phyloP scores from a whole-genome alignment of 108 stramenopile genomes.

The Nannochloropsis salina region DNA sequence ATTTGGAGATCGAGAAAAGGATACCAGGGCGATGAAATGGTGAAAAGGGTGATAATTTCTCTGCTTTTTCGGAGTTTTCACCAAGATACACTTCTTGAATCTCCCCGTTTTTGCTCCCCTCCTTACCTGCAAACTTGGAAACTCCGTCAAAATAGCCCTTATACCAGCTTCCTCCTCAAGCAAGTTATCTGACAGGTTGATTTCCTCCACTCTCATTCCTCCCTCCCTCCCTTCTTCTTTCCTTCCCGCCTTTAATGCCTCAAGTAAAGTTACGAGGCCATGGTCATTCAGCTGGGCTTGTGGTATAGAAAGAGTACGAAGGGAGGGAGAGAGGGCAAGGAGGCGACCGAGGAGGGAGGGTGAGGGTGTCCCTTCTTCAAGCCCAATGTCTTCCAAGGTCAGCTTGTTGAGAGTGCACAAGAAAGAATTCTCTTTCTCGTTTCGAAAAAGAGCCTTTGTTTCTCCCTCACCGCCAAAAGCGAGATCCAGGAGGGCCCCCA shows the following conservation, averaged over 20 bases:
- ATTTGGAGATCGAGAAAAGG: too few relatives aligned
- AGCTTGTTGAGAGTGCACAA: neutral
- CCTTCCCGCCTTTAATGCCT: neutral
- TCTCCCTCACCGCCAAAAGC: neutral
- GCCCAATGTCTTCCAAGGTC: neutral
- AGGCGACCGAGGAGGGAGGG: conserved; percentile 5
- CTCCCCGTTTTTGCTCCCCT: neutral
- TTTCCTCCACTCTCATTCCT: neutral
- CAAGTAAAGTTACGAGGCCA: neutral
- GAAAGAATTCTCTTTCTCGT: neutral
- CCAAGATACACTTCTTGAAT: neutral
- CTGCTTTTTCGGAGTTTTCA: neutral
- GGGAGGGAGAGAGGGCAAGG: conserved; percentile 19
- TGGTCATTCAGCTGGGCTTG: neutral
- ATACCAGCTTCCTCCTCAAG: neutral
- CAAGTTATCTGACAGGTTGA: neutral
- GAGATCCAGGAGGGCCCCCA: neutral
- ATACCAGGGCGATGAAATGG: too few relatives aligned
- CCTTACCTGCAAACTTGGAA: neutral
- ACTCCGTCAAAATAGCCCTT: neutral
- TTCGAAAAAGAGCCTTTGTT: neutral
- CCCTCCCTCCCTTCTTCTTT: neutral
- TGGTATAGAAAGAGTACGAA: neutral
- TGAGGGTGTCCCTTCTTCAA: neutral
- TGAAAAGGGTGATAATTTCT: neutral